These are phyloP conservation scores for Halophytophthora polymorphica DNA, from an alignment of 352 stramenopile species.

Conservation along the genomic window DNA sequence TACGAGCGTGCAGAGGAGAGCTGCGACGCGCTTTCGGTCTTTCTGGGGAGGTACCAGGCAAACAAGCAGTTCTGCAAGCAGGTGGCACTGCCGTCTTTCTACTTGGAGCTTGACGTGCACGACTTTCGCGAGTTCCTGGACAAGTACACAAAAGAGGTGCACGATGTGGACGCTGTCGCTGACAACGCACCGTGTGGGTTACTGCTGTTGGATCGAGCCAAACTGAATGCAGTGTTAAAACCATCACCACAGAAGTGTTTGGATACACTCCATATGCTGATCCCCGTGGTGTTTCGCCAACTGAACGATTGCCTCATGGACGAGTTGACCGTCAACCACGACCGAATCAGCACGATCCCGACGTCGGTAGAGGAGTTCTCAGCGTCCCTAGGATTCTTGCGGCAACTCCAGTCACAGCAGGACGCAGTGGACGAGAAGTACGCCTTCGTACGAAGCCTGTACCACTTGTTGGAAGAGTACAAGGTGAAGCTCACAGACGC, in stretches of 20 bases:
- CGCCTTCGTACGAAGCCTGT: conserved; percentile 47
- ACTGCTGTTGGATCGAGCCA: conserved; percentile 53
- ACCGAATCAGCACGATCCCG: conserved; percentile 69
- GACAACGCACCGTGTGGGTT: conserved; percentile 48
- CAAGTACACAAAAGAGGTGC: conserved; percentile 60
- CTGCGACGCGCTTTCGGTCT: conserved; percentile 58
- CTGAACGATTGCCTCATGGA: conserved; percentile 60
- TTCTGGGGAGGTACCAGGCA: conserved; percentile 65
- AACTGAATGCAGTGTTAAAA: conserved; percentile 59
- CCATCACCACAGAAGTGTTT: conserved; percentile 65
- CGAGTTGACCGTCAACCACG: conserved; percentile 51
- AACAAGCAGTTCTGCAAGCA: conserved; percentile 64
- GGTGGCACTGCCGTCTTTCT: conserved; percentile 25
- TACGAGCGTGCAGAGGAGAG: conserved; percentile 54
- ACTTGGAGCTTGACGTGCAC: conserved; percentile 38
- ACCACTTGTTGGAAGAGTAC: conserved; percentile 68
- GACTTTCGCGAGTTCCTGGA: conserved; percentile 58
- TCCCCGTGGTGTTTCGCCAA: conserved; percentile 54
- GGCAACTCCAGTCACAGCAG: conserved; percentile 46
- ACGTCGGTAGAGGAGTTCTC: conserved; percentile 71
- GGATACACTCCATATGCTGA: conserved; percentile 47
- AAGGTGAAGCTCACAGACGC: conserved; percentile 58
- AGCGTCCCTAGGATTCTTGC: conserved; percentile 50
- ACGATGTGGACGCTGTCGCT: conserved; percentile 46
- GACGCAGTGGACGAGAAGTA: conserved; percentile 58